Conservation (phyloP, 73 alveolate genomes). For the Blepharisma japonicum region DNA sequence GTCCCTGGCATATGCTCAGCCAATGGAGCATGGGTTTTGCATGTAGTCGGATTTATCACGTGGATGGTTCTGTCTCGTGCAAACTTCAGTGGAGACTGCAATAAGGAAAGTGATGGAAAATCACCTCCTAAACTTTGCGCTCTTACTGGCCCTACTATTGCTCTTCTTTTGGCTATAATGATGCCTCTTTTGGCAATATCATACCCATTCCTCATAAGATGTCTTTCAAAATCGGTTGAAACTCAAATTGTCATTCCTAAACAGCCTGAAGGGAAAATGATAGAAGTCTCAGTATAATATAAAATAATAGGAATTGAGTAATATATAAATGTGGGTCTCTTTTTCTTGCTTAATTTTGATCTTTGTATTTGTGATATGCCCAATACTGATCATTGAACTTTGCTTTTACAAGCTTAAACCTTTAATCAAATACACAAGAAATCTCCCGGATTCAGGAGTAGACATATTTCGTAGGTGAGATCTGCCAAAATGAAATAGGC, state of each 20-base stretch:
- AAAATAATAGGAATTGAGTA: too few species aligned
- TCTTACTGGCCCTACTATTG: slow-evolving; percentile 19
- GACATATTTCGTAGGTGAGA: slow-evolving; percentile 14
- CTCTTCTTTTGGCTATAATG: background rate
- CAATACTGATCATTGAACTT: too few species aligned
- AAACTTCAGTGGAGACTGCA: slow-evolving; percentile 8
- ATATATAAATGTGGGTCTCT: too few species aligned
- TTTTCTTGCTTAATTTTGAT: too few species aligned
- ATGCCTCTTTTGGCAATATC: background rate
- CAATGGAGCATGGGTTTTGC: slow-evolving; percentile 1
- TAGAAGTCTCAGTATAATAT: too few species aligned
- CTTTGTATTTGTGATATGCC: too few species aligned
- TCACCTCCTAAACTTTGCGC: slow-evolving; percentile 12
- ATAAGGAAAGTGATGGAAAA: slow-evolving; percentile 3
- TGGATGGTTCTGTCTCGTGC: background rate
- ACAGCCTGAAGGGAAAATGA: too few species aligned
- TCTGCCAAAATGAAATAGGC: background rate
- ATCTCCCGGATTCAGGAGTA: background rate
- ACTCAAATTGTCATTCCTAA: too few species aligned
- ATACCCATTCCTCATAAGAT: background rate
- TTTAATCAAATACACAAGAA: too few species aligned
- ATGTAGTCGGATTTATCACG: background rate
- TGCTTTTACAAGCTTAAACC: too few species aligned
- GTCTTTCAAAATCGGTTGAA: too few species aligned
- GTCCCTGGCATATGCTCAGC: too few species aligned